A percentile compares a stretch with the other conserved stretches of the same genome.
Evolutionary conservation across 257 asterid genomes (phyloP).

Genomic region (Linderniella brevidens): DNA sequence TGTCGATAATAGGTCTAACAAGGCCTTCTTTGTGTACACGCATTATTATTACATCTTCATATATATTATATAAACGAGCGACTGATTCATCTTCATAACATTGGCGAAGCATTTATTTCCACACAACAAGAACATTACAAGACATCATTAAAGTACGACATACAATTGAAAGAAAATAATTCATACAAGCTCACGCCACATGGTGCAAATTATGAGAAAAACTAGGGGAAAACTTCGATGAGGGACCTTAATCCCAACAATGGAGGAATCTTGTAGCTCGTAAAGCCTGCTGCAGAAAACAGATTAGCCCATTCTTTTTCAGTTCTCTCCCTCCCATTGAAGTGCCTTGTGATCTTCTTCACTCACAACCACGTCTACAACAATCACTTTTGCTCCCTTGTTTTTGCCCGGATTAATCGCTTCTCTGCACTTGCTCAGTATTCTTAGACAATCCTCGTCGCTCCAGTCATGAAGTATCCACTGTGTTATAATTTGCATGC

Average conservation of each 20-base stretch:
- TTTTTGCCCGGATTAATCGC: neutral
- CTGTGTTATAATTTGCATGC: no score
- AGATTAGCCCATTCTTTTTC: conserved; percentile 2
- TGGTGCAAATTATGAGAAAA: neutral
- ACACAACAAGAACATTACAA: no score
- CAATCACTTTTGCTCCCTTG: conserved; percentile 1
- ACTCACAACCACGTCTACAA: neutral
- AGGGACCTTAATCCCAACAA: neutral
- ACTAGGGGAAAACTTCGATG: conserved; percentile 1
- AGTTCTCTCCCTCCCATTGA: conserved; percentile 3
- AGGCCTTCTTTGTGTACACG: no score
- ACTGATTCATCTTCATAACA: no score
- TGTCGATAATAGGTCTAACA: no score
- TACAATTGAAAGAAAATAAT: no score
- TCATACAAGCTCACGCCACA: no score
- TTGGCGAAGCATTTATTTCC: no score
- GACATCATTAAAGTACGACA: no score
- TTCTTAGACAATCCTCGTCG: neutral
- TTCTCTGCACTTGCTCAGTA: conserved; percentile 6
- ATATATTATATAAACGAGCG: no score
- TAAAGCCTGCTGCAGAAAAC: conserved; percentile 2
- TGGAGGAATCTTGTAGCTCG: neutral
- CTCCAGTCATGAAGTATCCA: conserved; percentile 6
- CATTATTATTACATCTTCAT: no score
- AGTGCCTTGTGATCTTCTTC: neutral